These are phyloP conservation scores for Solanum piurae DNA, from an alignment of 257 asterid species.

Conservation along the genomic window DNA sequence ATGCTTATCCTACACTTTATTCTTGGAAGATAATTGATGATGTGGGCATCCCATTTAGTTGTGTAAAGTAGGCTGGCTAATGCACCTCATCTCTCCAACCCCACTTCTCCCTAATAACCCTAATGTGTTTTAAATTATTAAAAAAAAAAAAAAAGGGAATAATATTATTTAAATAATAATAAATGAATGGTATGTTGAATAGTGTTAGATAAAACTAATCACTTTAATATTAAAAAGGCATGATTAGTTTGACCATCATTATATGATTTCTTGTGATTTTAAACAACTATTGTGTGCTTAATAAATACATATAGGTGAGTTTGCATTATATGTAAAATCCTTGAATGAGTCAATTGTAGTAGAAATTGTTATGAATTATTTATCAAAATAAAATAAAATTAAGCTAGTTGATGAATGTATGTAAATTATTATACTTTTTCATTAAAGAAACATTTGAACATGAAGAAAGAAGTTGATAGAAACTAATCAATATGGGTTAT, in stretches of 20 bases:
- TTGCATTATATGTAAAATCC: background rate
- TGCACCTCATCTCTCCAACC: background rate
- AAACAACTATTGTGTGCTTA: background rate
- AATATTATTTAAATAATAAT: background rate
- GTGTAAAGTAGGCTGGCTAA: background rate
- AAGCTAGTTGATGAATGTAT: background rate
- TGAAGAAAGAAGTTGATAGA: background rate
- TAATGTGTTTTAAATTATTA: background rate
- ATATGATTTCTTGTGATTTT: background rate
- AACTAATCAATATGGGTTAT: background rate
- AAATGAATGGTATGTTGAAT: background rate
- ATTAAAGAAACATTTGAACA: background rate
- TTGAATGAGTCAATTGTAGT: background rate
- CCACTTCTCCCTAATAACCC: background rate
- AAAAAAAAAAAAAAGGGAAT: background rate
- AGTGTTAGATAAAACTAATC: background rate
- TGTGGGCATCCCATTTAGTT: conserved; percentile 5
- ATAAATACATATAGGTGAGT: background rate
- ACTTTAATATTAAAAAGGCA: background rate
- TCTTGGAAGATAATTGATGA: conserved; percentile 1
- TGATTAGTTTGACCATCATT: background rate
- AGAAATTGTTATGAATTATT: background rate
- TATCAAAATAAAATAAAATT: background rate
- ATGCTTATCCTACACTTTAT: conserved; percentile 10
- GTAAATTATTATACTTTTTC: background rate